A percentile compares a stretch with the other conserved stretches of the same genome.
phyloP scores from a whole-genome alignment of 192 early-diverging fungal species.

The Jimgerdemannia lactiflua region DNA sequence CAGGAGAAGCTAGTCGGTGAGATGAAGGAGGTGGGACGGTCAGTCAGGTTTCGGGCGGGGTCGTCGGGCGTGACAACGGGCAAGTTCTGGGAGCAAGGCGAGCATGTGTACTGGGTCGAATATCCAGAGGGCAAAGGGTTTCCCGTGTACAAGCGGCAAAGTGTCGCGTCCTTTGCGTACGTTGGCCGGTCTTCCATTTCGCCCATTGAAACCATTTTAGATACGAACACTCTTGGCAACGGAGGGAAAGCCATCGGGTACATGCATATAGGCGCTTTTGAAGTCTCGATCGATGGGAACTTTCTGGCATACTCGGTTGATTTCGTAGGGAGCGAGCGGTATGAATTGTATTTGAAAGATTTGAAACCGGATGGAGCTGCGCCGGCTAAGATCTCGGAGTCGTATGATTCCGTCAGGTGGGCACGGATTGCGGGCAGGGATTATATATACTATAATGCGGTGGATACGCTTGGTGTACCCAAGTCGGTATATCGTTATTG shows the following conservation, averaged over 20 bases:
- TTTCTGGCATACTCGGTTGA: not conserved
- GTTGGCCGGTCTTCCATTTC: not conserved
- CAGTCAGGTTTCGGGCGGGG: not conserved
- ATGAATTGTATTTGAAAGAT: not conserved
- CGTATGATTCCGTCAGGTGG: not conserved
- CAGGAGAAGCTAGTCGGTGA: not conserved
- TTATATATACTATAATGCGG: not conserved
- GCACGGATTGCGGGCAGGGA: not conserved
- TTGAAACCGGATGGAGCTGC: not conserved
- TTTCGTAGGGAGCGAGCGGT: not conserved
- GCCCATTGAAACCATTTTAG: not conserved
- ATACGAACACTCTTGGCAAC: not conserved
- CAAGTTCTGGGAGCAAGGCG: not conserved
- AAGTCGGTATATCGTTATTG: not conserved
- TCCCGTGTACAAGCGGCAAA: not conserved
- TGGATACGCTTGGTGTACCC: not conserved
- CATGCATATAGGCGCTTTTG: not conserved
- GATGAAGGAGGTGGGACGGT: not conserved
- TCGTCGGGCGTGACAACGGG: not conserved
- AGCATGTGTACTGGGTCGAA: not conserved
- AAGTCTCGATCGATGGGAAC: not conserved
- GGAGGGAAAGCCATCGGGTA: not conserved
- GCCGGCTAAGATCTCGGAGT: not conserved
- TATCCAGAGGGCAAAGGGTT: not conserved
- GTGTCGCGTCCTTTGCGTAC: not conserved